phyloP scores from a whole-genome alignment of 805 yeast genomes.

The Metschnikowia noctiluminum region DNA sequence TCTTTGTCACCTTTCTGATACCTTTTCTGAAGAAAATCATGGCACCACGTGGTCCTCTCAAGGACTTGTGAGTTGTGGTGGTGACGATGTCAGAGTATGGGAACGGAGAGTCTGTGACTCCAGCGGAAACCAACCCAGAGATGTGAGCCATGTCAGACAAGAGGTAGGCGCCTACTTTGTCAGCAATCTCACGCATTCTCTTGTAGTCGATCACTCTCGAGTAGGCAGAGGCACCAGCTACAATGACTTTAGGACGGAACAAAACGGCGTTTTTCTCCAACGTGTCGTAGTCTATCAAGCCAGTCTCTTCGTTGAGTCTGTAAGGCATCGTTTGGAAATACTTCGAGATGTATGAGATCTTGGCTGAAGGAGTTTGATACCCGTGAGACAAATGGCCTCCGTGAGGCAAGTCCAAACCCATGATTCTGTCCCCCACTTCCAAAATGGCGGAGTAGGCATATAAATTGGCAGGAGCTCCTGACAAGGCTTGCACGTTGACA shows the following conservation, averaged over 20 bases:
- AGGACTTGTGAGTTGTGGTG: conserved; percentile 95
- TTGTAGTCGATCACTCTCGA: conserved; percentile 86
- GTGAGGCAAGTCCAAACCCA: conserved; percentile 97
- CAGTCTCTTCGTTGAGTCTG: conserved; percentile 81
- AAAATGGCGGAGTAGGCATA: conserved; percentile 86
- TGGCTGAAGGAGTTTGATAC: conserved; percentile 85
- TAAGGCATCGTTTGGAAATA: conserved; percentile 98
- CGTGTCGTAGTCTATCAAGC: conserved; percentile 87
- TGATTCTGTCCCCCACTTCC: conserved; percentile 86
- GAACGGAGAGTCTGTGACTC: conserved; percentile 91
- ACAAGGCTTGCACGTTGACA: conserved; percentile 90
- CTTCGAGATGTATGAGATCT: conserved; percentile 87
- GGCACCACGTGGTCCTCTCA: conserved; percentile 99
- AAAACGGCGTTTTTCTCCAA: conserved; percentile 77
- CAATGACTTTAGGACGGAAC: conserved; percentile 91
- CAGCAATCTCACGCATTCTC: conserved; percentile 87
- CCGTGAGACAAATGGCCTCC: conserved; percentile 99
- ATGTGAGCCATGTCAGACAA: conserved; percentile 97
- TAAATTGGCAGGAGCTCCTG: conserved; percentile 96
- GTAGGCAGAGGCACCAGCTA: conserved; percentile 97
- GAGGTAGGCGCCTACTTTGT: conserved; percentile 88
- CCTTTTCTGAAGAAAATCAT: conserved; percentile 97
- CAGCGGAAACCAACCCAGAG: conserved; percentile 93
- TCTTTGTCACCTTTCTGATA: conserved; percentile 74
- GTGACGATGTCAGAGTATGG: conserved; percentile 93